Conservation (phyloP, 2,329 filamentous ascomycete genomes). For the Chrysosporium keratinophilum region DNA sequence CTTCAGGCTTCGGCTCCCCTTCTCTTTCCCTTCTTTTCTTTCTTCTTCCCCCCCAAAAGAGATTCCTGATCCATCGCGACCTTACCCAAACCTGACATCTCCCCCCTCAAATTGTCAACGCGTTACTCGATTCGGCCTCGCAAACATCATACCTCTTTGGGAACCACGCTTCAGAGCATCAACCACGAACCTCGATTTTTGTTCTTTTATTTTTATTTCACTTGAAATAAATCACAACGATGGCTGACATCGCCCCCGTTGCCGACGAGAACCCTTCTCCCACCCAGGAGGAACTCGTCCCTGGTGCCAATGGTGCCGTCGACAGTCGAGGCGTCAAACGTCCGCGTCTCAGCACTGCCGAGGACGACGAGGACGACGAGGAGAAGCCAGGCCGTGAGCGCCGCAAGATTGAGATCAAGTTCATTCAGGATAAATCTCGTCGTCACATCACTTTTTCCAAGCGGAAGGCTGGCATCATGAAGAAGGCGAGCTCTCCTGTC, state of each 20-base stretch:
- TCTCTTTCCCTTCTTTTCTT: conserved; percentile 20
- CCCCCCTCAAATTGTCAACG: conserved; percentile 28
- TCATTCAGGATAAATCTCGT: conserved; percentile 99
- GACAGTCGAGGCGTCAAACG: conserved; percentile 84
- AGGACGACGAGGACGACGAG: conserved; percentile 93
- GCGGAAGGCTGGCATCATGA: conserved; percentile 99
- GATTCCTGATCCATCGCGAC: conserved; percentile 19
- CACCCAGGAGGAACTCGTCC: conserved; percentile 59
- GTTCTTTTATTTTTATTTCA: conserved; percentile 14
- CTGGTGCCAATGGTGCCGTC: conserved; percentile 56
- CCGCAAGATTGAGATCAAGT: conserved; percentile 99
- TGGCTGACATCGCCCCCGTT: conserved; percentile 74
- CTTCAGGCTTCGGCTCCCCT: conserved; percentile 12
- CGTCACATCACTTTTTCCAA: conserved; percentile 99
- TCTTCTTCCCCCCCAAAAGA: conserved; percentile 18
- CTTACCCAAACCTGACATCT: conserved; percentile 33
- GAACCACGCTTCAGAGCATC: conserved; percentile 18
- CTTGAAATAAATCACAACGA: conserved; percentile 27
- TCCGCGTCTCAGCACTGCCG: conserved; percentile 61
- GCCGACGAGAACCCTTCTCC: conserved; percentile 64
- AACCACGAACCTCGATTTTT: conserved; percentile 4
- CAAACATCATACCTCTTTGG: conserved; percentile 39
- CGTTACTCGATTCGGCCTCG: conserved; percentile 40
- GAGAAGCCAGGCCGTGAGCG: conserved; percentile 96
- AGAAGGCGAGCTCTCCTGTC: conserved; percentile 63